Conservation (phyloP, 2,329 filamentous ascomycete genomes). For the Sphaerostilbella broomeana region DNA sequence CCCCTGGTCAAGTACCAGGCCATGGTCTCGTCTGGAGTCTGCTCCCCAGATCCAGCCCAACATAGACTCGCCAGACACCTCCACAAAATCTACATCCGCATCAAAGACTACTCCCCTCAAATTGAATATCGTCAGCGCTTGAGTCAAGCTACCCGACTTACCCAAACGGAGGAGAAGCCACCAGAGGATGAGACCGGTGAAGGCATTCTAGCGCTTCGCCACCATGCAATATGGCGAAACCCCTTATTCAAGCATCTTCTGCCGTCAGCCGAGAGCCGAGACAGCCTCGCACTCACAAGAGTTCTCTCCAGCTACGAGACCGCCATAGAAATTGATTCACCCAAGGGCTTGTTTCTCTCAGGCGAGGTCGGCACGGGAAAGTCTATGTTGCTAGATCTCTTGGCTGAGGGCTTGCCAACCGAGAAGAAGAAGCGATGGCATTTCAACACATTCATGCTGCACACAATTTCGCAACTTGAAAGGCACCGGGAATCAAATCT, state of each 20-base stretch:
- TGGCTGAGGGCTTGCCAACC: constrained; percentile 71
- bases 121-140: constrained; percentile 62
- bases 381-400: constrained; percentile 75
- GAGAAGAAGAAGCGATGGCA: constrained; percentile 70
- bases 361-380: constrained; percentile 81
- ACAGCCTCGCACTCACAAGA: constrained; percentile 58
- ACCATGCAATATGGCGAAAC: constrained; percentile 52
- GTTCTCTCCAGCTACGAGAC: constrained; percentile 65
- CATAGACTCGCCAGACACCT: constrained; percentile 69
- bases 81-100: constrained; percentile 65
- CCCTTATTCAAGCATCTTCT: constrained; percentile 56
- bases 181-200: constrained; percentile 26
- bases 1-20: constrained; percentile 71
- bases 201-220: constrained; percentile 40
- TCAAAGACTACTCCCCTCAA: constrained; percentile 73
- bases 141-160: constrained; percentile 48
- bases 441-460: constrained; percentile 82
- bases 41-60: constrained; percentile 63
- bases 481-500: constrained; percentile 44
- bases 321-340: constrained; percentile 64
- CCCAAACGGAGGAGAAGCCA: constrained; percentile 22
- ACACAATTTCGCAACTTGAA: constrained; percentile 67
- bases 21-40: constrained; percentile 59
- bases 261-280: constrained; percentile 45
- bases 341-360: constrained; percentile 68